phyloP scores from a whole-genome alignment of 805 yeast genomes.

The Torulaspora microellipsoides region DNA sequence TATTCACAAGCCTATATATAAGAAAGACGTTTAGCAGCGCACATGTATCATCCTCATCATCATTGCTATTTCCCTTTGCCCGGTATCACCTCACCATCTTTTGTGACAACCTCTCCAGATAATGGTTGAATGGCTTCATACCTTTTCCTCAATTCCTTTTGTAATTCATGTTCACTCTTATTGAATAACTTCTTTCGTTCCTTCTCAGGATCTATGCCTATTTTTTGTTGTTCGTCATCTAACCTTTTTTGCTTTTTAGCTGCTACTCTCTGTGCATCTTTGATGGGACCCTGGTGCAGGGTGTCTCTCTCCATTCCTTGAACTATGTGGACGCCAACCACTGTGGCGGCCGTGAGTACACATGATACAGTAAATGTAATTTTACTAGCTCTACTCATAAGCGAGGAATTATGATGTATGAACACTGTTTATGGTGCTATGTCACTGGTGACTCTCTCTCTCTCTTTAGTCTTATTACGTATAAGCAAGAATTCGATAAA shows the following conservation, averaged over 20 bases:
- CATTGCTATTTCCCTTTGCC: background rate
- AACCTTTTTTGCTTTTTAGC: constrained; percentile 36
- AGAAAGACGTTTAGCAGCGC: no score
- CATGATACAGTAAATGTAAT: constrained; percentile 61
- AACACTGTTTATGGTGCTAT: no score
- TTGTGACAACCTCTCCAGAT: constrained; percentile 45
- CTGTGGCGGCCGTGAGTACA: constrained; percentile 52
- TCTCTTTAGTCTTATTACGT: no score
- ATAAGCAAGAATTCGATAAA: no score
- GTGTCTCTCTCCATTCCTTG: constrained; percentile 69
- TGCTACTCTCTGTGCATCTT: constrained; percentile 65
- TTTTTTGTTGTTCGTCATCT: constrained; percentile 33
- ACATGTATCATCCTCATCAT: no score
- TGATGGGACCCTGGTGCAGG: constrained; percentile 76
- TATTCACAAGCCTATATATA: no score
- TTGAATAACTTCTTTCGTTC: constrained; percentile 48
- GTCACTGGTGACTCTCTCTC: no score
- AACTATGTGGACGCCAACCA: constrained; percentile 62
- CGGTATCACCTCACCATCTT: constrained; percentile 32
- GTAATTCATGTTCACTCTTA: constrained; percentile 61
- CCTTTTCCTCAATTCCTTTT: constrained; percentile 53
- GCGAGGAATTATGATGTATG: no score
- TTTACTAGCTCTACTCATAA: constrained; percentile 78
- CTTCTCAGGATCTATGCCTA: constrained; percentile 30
- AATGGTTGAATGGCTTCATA: constrained; percentile 62